phyloP scores from a whole-genome alignment of 805 yeast species.

The Schizosaccharomyces cryophilus region DNA sequence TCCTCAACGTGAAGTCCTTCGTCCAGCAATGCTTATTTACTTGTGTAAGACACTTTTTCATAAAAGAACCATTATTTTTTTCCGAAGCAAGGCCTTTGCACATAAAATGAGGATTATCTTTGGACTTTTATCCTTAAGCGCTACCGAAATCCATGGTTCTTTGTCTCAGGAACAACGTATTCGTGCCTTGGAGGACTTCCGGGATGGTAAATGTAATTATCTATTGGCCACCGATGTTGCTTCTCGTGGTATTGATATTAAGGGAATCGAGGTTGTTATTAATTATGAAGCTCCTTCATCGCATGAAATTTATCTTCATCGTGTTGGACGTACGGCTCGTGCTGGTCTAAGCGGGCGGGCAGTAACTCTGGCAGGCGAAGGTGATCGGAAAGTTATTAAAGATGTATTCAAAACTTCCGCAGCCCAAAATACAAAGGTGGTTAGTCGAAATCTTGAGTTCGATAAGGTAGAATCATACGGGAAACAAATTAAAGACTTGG shows the following conservation, averaged over 20 bases:
- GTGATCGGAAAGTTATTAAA: conserved; percentile 77
- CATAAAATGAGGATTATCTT: conserved; percentile 70
- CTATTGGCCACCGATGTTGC: conserved; percentile 93
- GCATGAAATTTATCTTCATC: conserved; percentile 75
- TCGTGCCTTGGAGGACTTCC: conserved; percentile 57
- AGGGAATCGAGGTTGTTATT: conserved; percentile 82
- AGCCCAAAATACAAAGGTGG: conserved; percentile 27
- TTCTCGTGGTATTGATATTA: conserved; percentile 97
- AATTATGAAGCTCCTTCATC: conserved; percentile 91
- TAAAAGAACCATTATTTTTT: conserved; percentile 68
- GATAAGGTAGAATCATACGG: conserved; percentile 45
- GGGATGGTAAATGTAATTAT: conserved; percentile 59
- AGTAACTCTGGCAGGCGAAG: conserved; percentile 81
- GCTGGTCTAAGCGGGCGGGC: conserved; percentile 93
- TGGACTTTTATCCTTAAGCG: conserved; percentile 60
- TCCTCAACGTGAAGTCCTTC: conserved; percentile 51
- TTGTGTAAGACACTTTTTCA: conserved; percentile 45
- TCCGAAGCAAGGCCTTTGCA: conserved; percentile 74
- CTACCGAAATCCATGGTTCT: conserved; percentile 72
- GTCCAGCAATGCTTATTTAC: conserved; percentile 60
- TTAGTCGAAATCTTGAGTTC: conserved; percentile 91
- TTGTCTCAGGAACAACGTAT: conserved; percentile 82
- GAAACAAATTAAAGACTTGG: conserved; percentile 33
- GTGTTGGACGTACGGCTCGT: conserved; percentile 98
- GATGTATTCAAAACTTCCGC: conserved; percentile 52